phyloP scores from a whole-genome alignment of 2,329 filamentous ascomycete species.

The Aspergillus quadricinctus region DNA sequence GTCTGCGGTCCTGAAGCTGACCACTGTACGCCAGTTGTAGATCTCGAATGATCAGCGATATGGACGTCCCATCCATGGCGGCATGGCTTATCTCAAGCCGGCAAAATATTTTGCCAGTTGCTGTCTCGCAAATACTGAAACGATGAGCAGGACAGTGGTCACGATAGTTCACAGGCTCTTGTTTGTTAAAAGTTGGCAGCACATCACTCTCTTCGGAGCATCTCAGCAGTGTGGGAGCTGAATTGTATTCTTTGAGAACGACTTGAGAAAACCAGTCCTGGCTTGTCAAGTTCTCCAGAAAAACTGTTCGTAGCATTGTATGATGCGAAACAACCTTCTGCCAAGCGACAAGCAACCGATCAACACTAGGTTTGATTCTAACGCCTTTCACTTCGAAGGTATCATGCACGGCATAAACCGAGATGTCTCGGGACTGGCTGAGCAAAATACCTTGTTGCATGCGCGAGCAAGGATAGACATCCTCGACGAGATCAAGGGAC shows the following conservation, averaged over 20 bases:
- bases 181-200: slow-evolving; percentile 25
- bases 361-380: slow-evolving; percentile 20
- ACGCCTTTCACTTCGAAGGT: slow-evolving; percentile 31
- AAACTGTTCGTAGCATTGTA: slow-evolving; percentile 36
- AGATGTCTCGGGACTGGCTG: slow-evolving; percentile 28
- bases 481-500: slow-evolving; percentile 36
- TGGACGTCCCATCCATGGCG: slow-evolving; percentile 50
- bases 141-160: slow-evolving; percentile 39
- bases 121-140: slow-evolving; percentile 43
- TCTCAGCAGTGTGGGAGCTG: slow-evolving; percentile 24
- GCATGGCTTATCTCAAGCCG: slow-evolving; percentile 51
- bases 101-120: slow-evolving; percentile 35
- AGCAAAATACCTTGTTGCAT: slow-evolving; percentile 38
- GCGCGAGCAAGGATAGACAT: slow-evolving; percentile 38
- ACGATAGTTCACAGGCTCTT: slow-evolving; percentile 23
- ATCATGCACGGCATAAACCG: slow-evolving; percentile 35
- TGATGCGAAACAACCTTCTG: slow-evolving; percentile 28
- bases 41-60: slow-evolving; percentile 47
- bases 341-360: slow-evolving; percentile 28
- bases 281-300: slow-evolving; percentile 30
- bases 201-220: slow-evolving; percentile 28
- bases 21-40: slow-evolving; percentile 44
- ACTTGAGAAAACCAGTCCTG: slow-evolving; percentile 32
- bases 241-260: slow-evolving; percentile 28
- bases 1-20: slow-evolving; percentile 33